Percentiles rank a stretch among this genome's conserved stretches.
These are phyloP conservation scores for Aspergillus tanneri DNA, from an alignment of 2,329 filamentous ascomycete species.

Conservation along the genomic window DNA sequence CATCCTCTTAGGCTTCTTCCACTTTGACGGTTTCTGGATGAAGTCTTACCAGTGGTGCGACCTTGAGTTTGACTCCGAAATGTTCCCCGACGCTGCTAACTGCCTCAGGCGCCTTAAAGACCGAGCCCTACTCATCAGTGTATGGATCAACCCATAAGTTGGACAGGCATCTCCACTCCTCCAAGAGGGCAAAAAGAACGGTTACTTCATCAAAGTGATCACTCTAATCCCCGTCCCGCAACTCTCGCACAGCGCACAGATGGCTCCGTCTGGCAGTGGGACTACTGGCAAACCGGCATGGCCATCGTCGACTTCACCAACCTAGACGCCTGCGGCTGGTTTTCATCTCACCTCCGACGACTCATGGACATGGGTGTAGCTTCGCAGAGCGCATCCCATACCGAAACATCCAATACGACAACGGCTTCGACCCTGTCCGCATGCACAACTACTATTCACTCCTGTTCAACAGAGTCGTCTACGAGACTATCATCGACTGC, in stretches of 20 bases:
- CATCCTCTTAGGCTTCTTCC: conserved; percentile 69
- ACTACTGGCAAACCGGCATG: conserved; percentile 76
- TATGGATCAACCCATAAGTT: conserved; percentile 76
- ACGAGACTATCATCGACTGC: conserved; percentile 60
- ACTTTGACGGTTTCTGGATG: conserved; percentile 79
- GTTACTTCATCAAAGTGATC: conserved; percentile 62
- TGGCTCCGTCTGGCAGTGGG: conserved; percentile 73
- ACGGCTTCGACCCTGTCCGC: conserved; percentile 58
- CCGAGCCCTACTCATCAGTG: conserved; percentile 65
- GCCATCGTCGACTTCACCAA: conserved; percentile 73
- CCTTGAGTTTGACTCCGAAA: conserved; percentile 67
- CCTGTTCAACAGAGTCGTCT: conserved; percentile 69
- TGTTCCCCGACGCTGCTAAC: conserved; percentile 66
- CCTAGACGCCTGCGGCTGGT: conserved; percentile 66
- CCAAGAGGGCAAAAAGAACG: conserved; percentile 59
- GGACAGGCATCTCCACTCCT: conserved; percentile 69
- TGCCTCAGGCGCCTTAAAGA: conserved; percentile 65
- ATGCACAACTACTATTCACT: conserved; percentile 82
- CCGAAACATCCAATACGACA: conserved; percentile 64
- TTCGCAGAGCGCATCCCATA: conserved; percentile 72
- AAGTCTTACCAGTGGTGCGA: conserved; percentile 73
- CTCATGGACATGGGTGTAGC: conserved; percentile 68
- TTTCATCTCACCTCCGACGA: conserved; percentile 58
- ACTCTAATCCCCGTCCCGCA: neutral
- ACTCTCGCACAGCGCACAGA: conserved; percentile 52